A percentile compares a stretch with the other conserved stretches of the same genome.
Evolutionary conservation across 768 basidiomycete species (phyloP).

Genomic region (Mycena filopes): DNA sequence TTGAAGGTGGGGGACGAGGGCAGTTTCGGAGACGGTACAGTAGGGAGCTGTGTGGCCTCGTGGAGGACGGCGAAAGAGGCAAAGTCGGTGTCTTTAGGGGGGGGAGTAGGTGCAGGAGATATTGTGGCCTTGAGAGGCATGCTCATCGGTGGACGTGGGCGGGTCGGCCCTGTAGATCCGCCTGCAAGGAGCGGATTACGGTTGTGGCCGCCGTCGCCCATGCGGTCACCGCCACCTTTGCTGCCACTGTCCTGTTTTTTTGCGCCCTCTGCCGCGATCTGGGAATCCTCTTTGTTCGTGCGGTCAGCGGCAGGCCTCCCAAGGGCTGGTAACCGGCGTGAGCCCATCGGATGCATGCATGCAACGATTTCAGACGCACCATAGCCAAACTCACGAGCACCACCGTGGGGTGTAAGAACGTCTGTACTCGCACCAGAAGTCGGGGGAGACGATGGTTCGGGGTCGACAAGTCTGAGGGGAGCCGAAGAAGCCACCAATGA

Average conservation of each 20-base stretch:
- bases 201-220: slow-evolving; percentile 47
- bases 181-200: slow-evolving; percentile 57
- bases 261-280: slow-evolving; percentile 65
- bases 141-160: slow-evolving; percentile 70
- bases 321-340: background rate
- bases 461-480: too few relatives aligned
- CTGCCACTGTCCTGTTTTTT: slow-evolving; percentile 40
- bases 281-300: slow-evolving; percentile 96
- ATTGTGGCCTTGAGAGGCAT: slow-evolving; percentile 78
- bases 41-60: slow-evolving; percentile 60
- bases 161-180: slow-evolving; percentile 78
- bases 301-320: slow-evolving; percentile 56
- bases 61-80: slow-evolving; percentile 75
- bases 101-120: slow-evolving; percentile 82
- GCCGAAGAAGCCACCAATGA: too few relatives aligned
- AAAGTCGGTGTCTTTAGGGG: slow-evolving; percentile 80
- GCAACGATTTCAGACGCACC: too few relatives aligned
- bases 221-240: slow-evolving; percentile 46
- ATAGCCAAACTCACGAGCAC: too few relatives aligned
- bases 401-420: too few relatives aligned
- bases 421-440: too few relatives aligned
- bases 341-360: too few relatives aligned
- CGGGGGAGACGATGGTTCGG: too few relatives aligned
- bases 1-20: slow-evolving; percentile 59
- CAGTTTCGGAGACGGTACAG: slow-evolving; percentile 43